Evolutionary conservation across 495 filamentous ascomycete species (phyloP).

Genomic region (Penicillium turbatum): DNA sequence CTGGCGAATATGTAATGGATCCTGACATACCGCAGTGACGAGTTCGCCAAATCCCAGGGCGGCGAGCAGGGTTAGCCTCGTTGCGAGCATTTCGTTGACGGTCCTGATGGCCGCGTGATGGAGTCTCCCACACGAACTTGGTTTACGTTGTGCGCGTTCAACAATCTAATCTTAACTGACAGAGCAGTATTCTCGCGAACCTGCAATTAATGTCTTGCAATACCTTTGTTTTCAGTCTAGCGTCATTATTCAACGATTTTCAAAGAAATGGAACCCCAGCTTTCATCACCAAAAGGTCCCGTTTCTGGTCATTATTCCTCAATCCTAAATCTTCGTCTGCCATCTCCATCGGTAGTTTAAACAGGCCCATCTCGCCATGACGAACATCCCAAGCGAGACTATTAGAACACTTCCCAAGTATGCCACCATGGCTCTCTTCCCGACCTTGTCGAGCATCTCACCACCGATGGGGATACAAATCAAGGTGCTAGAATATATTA

Average conservation of each 20-base stretch:
- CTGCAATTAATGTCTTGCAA: not conserved
- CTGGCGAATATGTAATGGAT: not conserved
- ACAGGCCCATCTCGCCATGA: slow-evolving; percentile 48
- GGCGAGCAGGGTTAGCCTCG: slow-evolving; percentile 64
- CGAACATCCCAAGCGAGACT: slow-evolving; percentile 33
- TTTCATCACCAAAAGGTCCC: not conserved
- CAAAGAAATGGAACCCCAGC: slow-evolving; percentile 1
- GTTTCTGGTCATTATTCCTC: not conserved
- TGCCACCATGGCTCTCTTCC: slow-evolving; percentile 31
- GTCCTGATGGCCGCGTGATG: not conserved
- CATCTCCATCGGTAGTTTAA: slow-evolving; percentile 46
- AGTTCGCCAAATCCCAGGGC: slow-evolving; percentile 61
- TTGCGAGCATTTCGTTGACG: not conserved
- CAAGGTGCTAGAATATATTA: slow-evolving; percentile 25
- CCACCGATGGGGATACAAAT: slow-evolving; percentile 41
- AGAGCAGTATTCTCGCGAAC: not conserved
- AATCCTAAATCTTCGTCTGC: slow-evolving; percentile 31
- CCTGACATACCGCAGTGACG: slow-evolving; percentile 48
- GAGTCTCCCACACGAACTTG: not conserved
- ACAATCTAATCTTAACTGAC: not conserved
- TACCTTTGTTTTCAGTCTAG: not conserved
- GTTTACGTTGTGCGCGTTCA: no score
- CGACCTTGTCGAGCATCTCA: slow-evolving; percentile 40
- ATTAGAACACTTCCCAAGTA: slow-evolving; percentile 39
- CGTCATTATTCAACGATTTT: not conserved